Evolutionary conservation across 331 rosid species (phyloP), one percentile per base, ranked within the genome.

Genomic region (Quercus lobata): DNA sequence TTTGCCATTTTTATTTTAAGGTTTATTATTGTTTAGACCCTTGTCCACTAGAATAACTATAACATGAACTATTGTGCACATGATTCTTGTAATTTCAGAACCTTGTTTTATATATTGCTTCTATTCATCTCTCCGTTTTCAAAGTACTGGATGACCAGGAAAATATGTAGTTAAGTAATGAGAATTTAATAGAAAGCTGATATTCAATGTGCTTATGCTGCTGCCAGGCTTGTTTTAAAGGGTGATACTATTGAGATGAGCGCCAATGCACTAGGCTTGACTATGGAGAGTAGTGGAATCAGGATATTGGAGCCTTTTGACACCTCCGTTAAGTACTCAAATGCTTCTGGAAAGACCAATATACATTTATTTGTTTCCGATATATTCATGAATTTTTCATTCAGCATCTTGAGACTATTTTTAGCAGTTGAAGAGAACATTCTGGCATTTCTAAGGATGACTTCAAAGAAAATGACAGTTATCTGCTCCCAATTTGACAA

Each of bases 251-350:
- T 85, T 69, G 98, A 96, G 89, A 83, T 96, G 89, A 91, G 85
- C 73, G 96, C 96, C 68, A 91, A 93, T 77, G 83, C 85, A 37
- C 94, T 93, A 83, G 97, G 98, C 74, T 86, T 96, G 86, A 90
- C 97, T 8, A 93, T 96, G 98, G 98, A 96, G 88, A 96, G 98
- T 84, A 91, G 84, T 72, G 99, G 98, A 74, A 88, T 91, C 88
- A 86, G 89, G 82, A 93, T 96, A 88, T 78, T 96, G 94, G 99
- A 96, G 87, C 99, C 99, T 24, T 96, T 96, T 80, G 97, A 96
- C 81, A 86, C 96, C 71, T 88, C 89, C 32, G 76, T 93, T 79
- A 90, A 89, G 83, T 96, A 91, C 83, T 96, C 98, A 17, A 93
- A 93, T 69, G 91, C 97, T 80, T 89, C 91, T 70, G 96, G 97